Evolutionary conservation across 345 rosid genomes (phyloP).

Genomic region (Gossypium australe): DNA sequence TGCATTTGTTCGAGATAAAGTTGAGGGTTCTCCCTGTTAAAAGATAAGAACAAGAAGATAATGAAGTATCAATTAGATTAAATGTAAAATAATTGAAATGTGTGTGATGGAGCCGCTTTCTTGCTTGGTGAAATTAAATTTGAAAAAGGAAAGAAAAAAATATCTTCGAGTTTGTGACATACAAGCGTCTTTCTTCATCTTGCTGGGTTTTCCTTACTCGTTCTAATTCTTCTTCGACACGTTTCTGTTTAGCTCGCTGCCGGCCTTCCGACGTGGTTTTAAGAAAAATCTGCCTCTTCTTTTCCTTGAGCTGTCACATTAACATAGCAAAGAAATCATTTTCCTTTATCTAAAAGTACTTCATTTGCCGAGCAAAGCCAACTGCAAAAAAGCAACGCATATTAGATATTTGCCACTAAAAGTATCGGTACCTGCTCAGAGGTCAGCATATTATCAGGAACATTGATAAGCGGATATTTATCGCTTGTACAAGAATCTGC

Average conservation of each 20-base stretch:
- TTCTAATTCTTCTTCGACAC: constrained; percentile 70
- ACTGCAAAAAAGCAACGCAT: not conserved
- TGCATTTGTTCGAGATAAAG: constrained; percentile 72
- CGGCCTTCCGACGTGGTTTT: constrained; percentile 86
- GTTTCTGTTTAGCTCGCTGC: constrained; percentile 87
- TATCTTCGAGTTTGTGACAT: constrained; percentile 28
- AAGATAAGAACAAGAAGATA: constrained; percentile 6
- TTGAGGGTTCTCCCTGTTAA: constrained; percentile 74
- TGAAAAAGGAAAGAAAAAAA: not conserved
- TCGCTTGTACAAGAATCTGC: constrained; percentile 45
- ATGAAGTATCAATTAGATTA: not conserved
- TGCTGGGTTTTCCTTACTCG: constrained; percentile 68
- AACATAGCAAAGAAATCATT: not conserved
- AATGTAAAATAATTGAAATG: not conserved
- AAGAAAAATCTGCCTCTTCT: constrained; percentile 74
- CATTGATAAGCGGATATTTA: constrained; percentile 65
- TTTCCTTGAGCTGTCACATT: constrained; percentile 70
- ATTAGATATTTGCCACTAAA: not conserved
- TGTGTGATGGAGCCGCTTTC: not conserved
- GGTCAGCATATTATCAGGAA: constrained; percentile 76
- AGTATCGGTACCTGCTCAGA: constrained; percentile 72
- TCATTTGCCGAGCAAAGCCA: not conserved
- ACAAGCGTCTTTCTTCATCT: constrained; percentile 88
- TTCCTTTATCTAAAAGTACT: not conserved
- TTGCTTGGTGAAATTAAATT: not conserved